phyloP scores from a whole-genome alignment of 345 rosid species.

The Citrus hindsii region DNA sequence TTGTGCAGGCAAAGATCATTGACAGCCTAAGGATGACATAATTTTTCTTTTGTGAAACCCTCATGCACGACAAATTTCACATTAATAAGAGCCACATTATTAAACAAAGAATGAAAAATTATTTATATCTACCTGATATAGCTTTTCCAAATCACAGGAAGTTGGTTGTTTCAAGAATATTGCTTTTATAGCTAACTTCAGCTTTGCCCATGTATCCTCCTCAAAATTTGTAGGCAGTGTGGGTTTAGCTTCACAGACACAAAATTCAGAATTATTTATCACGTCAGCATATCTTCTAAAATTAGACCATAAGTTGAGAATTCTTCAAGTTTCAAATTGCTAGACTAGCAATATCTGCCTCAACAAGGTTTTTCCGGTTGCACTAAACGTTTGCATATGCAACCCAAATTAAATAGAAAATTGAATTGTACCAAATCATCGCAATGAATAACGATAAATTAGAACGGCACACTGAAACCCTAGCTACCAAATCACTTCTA shows the following conservation, averaged over 20 bases:
- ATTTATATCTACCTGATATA: constrained; percentile 62
- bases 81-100: not conserved
- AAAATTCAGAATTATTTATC: constrained; percentile 14
- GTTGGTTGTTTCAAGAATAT: constrained; percentile 76
- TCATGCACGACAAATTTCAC: constrained; percentile 8
- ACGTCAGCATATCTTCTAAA: constrained; percentile 3
- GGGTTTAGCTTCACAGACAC: constrained; percentile 67
- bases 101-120: not conserved
- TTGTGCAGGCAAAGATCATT: constrained; percentile 86
- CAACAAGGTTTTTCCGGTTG: not conserved
- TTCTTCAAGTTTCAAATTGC: not conserved
- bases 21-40: constrained; percentile 63
- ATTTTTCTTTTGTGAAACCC: constrained; percentile 7
- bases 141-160: constrained; percentile 75
- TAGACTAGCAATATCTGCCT: not conserved
- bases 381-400: not conserved
- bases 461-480: not conserved
- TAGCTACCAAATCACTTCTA: not conserved
- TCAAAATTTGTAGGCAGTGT: constrained; percentile 77
- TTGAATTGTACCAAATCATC: not conserved
- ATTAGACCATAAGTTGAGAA: not conserved
- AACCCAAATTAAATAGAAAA: not conserved
- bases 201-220: constrained; percentile 86
- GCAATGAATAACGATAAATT: not conserved
- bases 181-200: constrained; percentile 89